Conservation (phyloP, 805 yeast species). For the Kluyveromyces starmeri region DNA sequence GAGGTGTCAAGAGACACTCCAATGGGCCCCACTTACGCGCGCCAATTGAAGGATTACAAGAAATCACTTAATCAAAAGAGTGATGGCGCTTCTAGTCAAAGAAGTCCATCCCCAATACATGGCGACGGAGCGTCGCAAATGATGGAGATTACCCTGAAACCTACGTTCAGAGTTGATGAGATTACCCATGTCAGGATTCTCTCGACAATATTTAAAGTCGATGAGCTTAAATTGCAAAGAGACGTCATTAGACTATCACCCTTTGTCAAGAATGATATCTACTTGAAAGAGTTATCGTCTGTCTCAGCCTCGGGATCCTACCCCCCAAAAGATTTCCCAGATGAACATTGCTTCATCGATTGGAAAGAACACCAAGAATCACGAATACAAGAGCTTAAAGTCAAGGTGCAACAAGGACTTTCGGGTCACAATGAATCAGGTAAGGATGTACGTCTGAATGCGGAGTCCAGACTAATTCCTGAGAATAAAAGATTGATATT, state of each 20-base stretch:
- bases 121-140: background rate
- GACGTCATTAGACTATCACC: constrained; percentile 35
- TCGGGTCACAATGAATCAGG: constrained; percentile 1
- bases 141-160: constrained; percentile 23
- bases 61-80: constrained; percentile 12
- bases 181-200: constrained; percentile 45
- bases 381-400: constrained; percentile 26
- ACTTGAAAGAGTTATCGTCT: constrained; percentile 12
- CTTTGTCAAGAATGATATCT: constrained; percentile 13
- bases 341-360: constrained; percentile 24
- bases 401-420: constrained; percentile 11
- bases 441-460: background rate
- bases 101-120: background rate
- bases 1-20: constrained; percentile 10
- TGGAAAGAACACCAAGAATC: constrained; percentile 37
- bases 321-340: constrained; percentile 30
- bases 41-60: constrained; percentile 38
- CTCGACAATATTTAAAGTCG: constrained; percentile 41
- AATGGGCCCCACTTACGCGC: constrained; percentile 16
- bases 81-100: background rate
- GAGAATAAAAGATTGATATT: constrained; percentile 34
- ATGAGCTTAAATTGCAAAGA: constrained; percentile 42
- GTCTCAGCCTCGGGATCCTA: constrained; percentile 19
- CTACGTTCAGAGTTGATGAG: constrained; percentile 46
- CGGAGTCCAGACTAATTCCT: constrained; percentile 30